Evolutionary conservation across 2,329 filamentous ascomycete species (phyloP).

Genomic region (Penicillium vulpinum): DNA sequence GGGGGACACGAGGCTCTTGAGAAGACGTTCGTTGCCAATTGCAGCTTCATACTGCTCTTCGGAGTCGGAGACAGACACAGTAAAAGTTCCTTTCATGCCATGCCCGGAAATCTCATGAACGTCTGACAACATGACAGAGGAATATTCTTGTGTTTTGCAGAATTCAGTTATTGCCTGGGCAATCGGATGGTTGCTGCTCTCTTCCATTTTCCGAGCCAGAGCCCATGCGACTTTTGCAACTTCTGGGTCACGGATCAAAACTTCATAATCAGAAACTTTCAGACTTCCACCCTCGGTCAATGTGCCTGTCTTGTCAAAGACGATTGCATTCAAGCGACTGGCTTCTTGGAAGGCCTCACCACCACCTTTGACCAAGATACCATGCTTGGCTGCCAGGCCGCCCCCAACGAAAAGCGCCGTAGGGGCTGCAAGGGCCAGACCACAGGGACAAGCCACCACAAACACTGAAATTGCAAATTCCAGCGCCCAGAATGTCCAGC

Average conservation of each 20-base stretch:
- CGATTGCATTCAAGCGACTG: slow-evolving; percentile 72
- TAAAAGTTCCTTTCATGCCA: slow-evolving; percentile 57
- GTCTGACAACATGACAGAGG: slow-evolving; percentile 33
- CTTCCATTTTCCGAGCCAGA: slow-evolving; percentile 54
- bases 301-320: slow-evolving; percentile 89
- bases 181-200: slow-evolving; percentile 61
- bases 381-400: slow-evolving; percentile 74
- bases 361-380: slow-evolving; percentile 79
- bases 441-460: slow-evolving; percentile 82
- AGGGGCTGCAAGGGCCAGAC: slow-evolving; percentile 78
- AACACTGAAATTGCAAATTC: slow-evolving; percentile 79
- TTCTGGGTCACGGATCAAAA: slow-evolving; percentile 37
- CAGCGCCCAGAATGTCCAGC: slow-evolving; percentile 56
- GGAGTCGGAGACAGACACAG: slow-evolving; percentile 25
- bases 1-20: slow-evolving; percentile 37
- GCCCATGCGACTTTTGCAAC: slow-evolving; percentile 46
- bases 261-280: slow-evolving; percentile 54
- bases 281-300: slow-evolving; percentile 67
- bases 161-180: slow-evolving; percentile 56
- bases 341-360: slow-evolving; percentile 85
- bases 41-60: slow-evolving; percentile 47
- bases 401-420: slow-evolving; percentile 84
- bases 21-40: slow-evolving; percentile 59
- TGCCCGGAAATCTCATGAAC: slow-evolving; percentile 59
- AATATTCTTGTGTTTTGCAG: slow-evolving; percentile 39